Evolutionary conservation across 78 protist genomes (phyloP).

Genomic region (Isochrysis galbana): DNA sequence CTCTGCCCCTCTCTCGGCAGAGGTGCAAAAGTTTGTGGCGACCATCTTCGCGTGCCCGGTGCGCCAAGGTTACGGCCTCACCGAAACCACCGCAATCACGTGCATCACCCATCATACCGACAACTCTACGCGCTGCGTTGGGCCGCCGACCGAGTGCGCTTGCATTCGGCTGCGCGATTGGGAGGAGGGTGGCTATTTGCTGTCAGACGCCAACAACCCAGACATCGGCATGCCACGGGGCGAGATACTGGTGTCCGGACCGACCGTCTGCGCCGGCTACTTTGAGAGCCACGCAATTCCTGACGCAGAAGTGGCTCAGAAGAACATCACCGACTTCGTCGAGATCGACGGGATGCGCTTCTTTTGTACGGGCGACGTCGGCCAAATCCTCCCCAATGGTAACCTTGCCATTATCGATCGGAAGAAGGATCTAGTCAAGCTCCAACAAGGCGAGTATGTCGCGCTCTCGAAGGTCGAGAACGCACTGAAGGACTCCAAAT

Average conservation of each 20-base stretch:
- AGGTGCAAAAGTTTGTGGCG: constrained; percentile 55
- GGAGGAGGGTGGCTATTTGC: constrained; percentile 80
- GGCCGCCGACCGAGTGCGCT: constrained; percentile 44
- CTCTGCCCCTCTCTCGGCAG: constrained; percentile 86
- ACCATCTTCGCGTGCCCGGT: constrained; percentile 54
- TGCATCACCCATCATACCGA: constrained; percentile 20
- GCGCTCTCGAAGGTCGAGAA: constrained; percentile 78
- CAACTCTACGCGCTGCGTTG: neutral
- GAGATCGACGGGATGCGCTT: constrained; percentile 81
- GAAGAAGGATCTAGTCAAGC: constrained; percentile 90
- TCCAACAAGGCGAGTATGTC: constrained; percentile 93
- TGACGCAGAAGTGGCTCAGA: constrained; percentile 47
- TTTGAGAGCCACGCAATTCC: constrained; percentile 80
- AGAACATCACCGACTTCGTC: neutral
- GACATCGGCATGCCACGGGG: constrained; percentile 60
- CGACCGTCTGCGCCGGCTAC: constrained; percentile 85
- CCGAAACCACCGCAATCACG: constrained; percentile 86
- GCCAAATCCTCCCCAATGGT: constrained; percentile 74
- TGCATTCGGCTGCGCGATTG: constrained; percentile 61
- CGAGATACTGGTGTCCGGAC: constrained; percentile 90
- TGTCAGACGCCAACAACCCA: neutral
- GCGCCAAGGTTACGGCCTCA: constrained; percentile 92
- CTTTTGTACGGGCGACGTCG: constrained; percentile 98
- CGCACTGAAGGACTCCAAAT: constrained; percentile 30
- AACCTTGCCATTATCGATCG: constrained; percentile 86